A percentile compares a stretch with the other conserved stretches of the same genome.
Evolutionary conservation across 495 filamentous ascomycete species (phyloP).

Genomic region (Hyaloscypha hepaticicola): DNA sequence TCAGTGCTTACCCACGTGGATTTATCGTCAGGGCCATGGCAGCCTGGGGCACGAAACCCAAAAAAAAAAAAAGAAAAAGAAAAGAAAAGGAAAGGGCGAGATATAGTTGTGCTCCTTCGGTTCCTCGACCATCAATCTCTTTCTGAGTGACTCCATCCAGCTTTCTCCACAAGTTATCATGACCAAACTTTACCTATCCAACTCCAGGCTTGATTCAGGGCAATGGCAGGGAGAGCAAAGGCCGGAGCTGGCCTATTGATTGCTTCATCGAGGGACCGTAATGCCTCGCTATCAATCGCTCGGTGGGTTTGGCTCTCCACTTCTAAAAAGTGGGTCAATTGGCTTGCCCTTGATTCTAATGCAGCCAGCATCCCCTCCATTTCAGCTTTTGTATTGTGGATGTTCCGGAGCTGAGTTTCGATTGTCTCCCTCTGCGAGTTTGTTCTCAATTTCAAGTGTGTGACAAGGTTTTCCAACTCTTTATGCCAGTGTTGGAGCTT

Average conservation of each 20-base stretch:
- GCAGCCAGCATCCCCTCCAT: constrained; percentile 15
- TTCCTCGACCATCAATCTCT: no score
- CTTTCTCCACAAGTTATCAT: not conserved
- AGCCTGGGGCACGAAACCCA: no score
- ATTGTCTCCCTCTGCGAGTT: constrained; percentile 13
- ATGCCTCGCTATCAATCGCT: constrained; percentile 20
- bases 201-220: not conserved
- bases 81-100: no score
- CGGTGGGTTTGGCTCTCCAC: constrained; percentile 18
- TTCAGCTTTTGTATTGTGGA: constrained; percentile 17
- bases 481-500: constrained; percentile 18
- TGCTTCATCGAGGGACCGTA: constrained; percentile 17
- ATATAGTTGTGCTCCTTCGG: no score
- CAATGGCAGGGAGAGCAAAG: not conserved
- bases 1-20: no score
- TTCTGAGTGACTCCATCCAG: no score
- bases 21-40: no score
- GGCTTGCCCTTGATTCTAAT: constrained; percentile 16
- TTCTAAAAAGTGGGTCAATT: constrained; percentile 21
- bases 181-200: not conserved
- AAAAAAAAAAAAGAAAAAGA: no score
- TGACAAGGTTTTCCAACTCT: constrained; percentile 17
- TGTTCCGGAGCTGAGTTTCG: constrained; percentile 16
- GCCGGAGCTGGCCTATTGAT: constrained; percentile 5
- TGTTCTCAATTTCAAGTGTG: constrained; percentile 17